Evolutionary conservation across 2,329 filamentous ascomycete species (phyloP).

Genomic region (Stagonosporopsis cucurbitacearum): DNA sequence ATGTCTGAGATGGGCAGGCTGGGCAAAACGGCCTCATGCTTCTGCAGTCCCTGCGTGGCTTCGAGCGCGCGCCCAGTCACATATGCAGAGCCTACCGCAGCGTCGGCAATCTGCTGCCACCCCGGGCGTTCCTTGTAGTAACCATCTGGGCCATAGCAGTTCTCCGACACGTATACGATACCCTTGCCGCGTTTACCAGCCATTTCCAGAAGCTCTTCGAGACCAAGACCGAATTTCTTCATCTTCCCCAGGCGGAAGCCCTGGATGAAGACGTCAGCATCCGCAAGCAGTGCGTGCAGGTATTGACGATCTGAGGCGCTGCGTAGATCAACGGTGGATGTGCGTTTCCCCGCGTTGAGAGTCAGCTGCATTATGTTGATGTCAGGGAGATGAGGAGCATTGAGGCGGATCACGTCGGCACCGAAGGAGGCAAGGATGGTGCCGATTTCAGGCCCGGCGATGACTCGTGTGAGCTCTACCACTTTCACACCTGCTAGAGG

Average conservation of each 20-base stretch:
- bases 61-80: conserved; percentile 45
- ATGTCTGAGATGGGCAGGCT: conserved; percentile 39
- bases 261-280: conserved; percentile 60
- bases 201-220: conserved; percentile 51
- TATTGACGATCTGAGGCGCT: conserved; percentile 40
- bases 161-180: conserved; percentile 58
- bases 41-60: conserved; percentile 30
- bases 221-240: conserved; percentile 51
- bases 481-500: conserved; percentile 52
- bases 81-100: conserved; percentile 49
- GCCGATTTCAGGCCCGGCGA: conserved; percentile 51
- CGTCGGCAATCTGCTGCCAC: conserved; percentile 59
- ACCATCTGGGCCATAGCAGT: conserved; percentile 59
- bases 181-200: conserved; percentile 52
- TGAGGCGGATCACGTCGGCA: conserved; percentile 54
- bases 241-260: conserved; percentile 59
- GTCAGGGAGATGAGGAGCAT: conserved; percentile 47
- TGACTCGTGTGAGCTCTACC: conserved; percentile 48
- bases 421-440: conserved; percentile 49
- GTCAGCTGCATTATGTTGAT: conserved; percentile 45
- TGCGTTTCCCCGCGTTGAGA: conserved; percentile 53
- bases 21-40: conserved; percentile 33
- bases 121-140: conserved; percentile 55
- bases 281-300: conserved; percentile 50
- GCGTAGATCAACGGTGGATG: conserved; percentile 53